These are phyloP conservation scores for Marchantia polymorpha DNA, from an alignment of 225 moss, liverwort and hornwort genomes.

Conservation along the genomic window DNA sequence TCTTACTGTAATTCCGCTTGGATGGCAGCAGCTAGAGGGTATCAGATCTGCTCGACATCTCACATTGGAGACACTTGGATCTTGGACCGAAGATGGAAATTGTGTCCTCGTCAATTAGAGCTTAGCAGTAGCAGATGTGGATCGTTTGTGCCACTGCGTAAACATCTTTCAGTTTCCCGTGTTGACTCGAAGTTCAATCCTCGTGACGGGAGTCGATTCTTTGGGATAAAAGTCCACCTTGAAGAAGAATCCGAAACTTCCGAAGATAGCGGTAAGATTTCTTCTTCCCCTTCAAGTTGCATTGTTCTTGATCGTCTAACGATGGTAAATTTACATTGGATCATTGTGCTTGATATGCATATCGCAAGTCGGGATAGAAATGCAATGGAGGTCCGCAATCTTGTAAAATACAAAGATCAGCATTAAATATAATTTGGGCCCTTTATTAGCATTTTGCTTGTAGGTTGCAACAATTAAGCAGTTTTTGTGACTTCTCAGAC, in stretches of 20 bases:
- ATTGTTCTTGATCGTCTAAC: too few relatives aligned
- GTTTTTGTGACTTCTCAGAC: slow-evolving; percentile 8
- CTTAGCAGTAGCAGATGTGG: not conserved
- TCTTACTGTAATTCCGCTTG: not conserved
- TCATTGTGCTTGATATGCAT: too few relatives aligned
- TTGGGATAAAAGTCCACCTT: slow-evolving; percentile 2
- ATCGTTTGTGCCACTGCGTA: not conserved
- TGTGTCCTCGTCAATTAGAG: not conserved
- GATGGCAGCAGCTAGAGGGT: slow-evolving; percentile 27
- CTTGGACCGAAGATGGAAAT: slow-evolving; percentile 13
- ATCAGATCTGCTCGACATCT: not conserved
- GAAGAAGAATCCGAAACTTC: slow-evolving; percentile 23
- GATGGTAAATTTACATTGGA: too few relatives aligned
- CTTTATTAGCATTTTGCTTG: not conserved
- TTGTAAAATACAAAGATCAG: not conserved
- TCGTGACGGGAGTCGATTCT: not conserved
- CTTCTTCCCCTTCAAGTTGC: not conserved
- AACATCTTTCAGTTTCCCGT: not conserved
- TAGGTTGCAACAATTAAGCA: not conserved
- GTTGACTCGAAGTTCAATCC: not conserved
- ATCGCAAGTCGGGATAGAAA: too few relatives aligned
- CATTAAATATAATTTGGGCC: not conserved
- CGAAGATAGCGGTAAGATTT: slow-evolving; percentile 17
- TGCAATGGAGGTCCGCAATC: too few relatives aligned
- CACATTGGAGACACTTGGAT: not conserved